Evolutionary conservation across 306 rosid genomes (phyloP), one percentile per base, ranked within the genome.

Genomic region (Psophocarpus tetragonolobus): DNA sequence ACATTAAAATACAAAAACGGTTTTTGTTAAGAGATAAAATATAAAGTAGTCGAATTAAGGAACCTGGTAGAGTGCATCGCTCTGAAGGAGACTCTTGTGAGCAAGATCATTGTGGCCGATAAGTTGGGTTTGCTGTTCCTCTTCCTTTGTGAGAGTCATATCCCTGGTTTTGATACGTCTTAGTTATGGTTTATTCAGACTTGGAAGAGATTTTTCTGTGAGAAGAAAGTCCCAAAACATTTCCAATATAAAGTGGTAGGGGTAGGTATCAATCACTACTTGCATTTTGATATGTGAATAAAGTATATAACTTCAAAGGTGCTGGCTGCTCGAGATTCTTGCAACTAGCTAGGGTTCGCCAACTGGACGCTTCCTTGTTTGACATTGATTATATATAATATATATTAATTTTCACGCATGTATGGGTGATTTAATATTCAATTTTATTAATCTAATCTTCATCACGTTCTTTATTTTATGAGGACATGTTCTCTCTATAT

Each of bases 21-120:
- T 13, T n/a, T n/a, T n/a, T n/a, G n/a, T n/a, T n/a, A n/a, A n/a
- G n/a, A 42, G n/a, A 45, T n/a, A 45, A 61, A 61, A 29, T 73
- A 24, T 15, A 50, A 48, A 27, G 32, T 44, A 10, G 42, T 32
- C 17, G 11, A 20, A 51, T 21, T 21, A 39, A 4, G 0, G 30
- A 57, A 85, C 97, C 93, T 93, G 98, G 64, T 90, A 93, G 26
- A 93, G 96, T 79, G 89, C 98, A 85, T 93, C 98, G 62, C 97
- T 93, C 45, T 90, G 97, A 56, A 93, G 86, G 68, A 93, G 96
- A 84, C 85, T 90, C 87, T 91, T 93, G 81, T 93, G 98, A 87
- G 96, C 87, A 8, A 91, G 97, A 58, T 90, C 92, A 42, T 81
- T 96, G 90, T 88, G 93, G 50, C 76, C 80, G 0, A 65, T 3